These are phyloP conservation scores for Penicillium arizonense DNA, from an alignment of 495 filamentous ascomycete genomes.

Conservation along the genomic window DNA sequence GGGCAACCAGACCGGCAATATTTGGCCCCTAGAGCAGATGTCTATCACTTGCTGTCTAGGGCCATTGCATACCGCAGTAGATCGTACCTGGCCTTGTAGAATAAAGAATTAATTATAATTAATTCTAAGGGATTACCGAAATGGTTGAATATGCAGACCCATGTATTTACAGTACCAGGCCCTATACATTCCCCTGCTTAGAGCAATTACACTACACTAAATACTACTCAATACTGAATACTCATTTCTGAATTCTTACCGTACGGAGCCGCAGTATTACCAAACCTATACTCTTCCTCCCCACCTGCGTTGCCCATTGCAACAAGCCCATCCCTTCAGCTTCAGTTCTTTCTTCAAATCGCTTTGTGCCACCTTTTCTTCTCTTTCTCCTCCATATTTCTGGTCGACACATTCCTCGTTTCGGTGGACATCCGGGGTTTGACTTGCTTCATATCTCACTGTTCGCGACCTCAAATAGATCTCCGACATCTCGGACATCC, in stretches of 20 bases:
- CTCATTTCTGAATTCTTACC: background rate
- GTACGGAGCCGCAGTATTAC: background rate
- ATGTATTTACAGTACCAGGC: background rate
- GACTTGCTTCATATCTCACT: conserved; percentile 17
- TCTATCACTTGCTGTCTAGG: conserved; percentile 3
- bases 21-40: conserved; percentile 1
- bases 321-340: conserved; percentile 53
- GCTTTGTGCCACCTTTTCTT: conserved; percentile 26
- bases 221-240: no score
- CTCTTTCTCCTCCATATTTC: conserved; percentile 18
- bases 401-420: background rate
- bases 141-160: background rate
- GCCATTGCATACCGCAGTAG: conserved; percentile 1
- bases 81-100: background rate
- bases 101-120: background rate
- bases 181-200: background rate
- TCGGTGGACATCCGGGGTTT: no score
- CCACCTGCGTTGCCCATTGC: conserved; percentile 52
- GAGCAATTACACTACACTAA: background rate
- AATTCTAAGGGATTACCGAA: background rate
- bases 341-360: conserved; percentile 42
- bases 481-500: conserved; percentile 16
- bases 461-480: conserved; percentile 8
- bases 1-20: conserved; percentile 34
- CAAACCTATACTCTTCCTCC: conserved; percentile 34